Evolutionary conservation across 2,329 filamentous ascomycete species (phyloP), one percentile per base, ranked within the genome.

Genomic region (Verticillium albo-atrum): DNA sequence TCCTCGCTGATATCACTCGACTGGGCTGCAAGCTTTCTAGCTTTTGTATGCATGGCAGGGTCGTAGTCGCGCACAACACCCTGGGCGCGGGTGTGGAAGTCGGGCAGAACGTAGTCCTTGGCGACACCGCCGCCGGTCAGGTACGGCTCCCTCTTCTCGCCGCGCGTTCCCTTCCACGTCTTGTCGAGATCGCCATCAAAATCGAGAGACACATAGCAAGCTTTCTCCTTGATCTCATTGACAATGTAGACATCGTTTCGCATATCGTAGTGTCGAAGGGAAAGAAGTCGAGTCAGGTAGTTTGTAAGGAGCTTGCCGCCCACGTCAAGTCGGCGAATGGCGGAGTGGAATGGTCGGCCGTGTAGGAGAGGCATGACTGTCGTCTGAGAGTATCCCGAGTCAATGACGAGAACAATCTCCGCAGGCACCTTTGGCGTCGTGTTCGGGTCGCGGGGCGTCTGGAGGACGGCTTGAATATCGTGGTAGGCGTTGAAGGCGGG

Each of bases 231-330:
- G 74, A 98, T 93, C 72, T 97, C 91, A 68, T 97, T 97, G 71
- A 97, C 92, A 56, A 98, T 89, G 72, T 96, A 89, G 1, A 90
- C 89, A 68, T 99, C 95, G 72, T 96, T 93, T 63, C 95, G 87
- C 86, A 99, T 93, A 71, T 97, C 94, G 74, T 96, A 97, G 69
- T 97, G 92, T 6, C 95, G 89, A 15, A 96, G 82, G 1, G 93
- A 97, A 20, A 98, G 86, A 17, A 96, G 82, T 59, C 95, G 90
- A 54, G 95, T 94, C 34, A 99, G 81, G 71, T 96, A 90, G 72
- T 98, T 98, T 25, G 94, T 97, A 62, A 99, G 78, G 56, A 96
- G 84, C 74, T 97, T 98, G 60, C 95, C 95, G 51, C 95, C 95
- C 6, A 98, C 83, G 58, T 97, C 92, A 54, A 99, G 85, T 42